phyloP scores from a whole-genome alignment of 2,329 filamentous ascomycete species.

The Claviceps capensis region DNA sequence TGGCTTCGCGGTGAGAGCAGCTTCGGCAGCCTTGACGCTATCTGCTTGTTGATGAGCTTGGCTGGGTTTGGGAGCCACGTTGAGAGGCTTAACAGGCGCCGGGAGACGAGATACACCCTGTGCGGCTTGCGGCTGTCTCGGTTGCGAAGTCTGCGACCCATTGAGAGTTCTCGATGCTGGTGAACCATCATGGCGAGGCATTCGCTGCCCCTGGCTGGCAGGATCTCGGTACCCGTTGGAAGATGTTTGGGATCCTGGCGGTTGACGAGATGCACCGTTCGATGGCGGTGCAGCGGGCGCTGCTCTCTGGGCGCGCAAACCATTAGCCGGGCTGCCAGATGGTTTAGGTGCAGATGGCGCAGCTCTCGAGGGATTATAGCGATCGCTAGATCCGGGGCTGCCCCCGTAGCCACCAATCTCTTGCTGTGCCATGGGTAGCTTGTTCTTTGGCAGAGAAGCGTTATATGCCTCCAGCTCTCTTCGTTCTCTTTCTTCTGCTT shows the following conservation, averaged over 20 bases:
- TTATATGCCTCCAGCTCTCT: constrained; percentile 82
- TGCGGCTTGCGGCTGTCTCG: constrained; percentile 31
- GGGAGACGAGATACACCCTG: constrained; percentile 36
- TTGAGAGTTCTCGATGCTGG: constrained; percentile 43
- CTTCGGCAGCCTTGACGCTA: constrained; percentile 77
- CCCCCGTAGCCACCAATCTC: constrained; percentile 63
- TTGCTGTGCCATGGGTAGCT: constrained; percentile 71
- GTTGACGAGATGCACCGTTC: constrained; percentile 29
- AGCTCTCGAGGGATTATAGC: constrained; percentile 76
- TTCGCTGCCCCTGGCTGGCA: constrained; percentile 26
- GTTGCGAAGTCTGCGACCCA: constrained; percentile 36
- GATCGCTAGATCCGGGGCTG: constrained; percentile 33
- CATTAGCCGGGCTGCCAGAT: constrained; percentile 38
- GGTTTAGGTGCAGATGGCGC: constrained; percentile 66
- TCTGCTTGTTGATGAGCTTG: constrained; percentile 38
- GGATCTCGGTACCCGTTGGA: constrained; percentile 31
- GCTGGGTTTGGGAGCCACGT: constrained; percentile 55
- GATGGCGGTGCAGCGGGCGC: constrained; percentile 56
- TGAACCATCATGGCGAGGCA: constrained; percentile 33
- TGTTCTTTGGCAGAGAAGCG: constrained; percentile 70
- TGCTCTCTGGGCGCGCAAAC: constrained; percentile 59
- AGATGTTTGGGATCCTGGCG: constrained; percentile 35
- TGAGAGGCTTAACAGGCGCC: constrained; percentile 62
- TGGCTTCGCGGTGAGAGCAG: constrained; percentile 75
- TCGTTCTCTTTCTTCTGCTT: constrained; percentile 52